A percentile compares a stretch with the other conserved stretches of the same genome.
These are phyloP conservation scores for Glycyrrhiza uralensis DNA, from an alignment of 306 rosid species.

Conservation along the genomic window DNA sequence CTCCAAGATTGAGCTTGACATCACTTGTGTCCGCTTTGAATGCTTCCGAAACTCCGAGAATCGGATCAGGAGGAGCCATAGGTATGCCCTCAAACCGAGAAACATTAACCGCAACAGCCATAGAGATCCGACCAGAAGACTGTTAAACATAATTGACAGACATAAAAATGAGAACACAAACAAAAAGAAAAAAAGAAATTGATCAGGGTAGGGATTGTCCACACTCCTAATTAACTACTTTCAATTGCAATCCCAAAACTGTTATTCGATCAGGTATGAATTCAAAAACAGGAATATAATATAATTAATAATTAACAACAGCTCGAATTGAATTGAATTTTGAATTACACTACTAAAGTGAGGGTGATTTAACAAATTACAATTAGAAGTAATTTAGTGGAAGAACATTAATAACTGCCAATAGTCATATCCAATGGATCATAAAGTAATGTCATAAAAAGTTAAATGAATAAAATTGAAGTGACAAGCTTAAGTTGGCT, in stretches of 20 bases:
- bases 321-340: not conserved
- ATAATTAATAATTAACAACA: not conserved
- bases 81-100: conserved; percentile 89
- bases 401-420: not conserved
- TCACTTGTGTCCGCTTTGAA: conserved; percentile 67
- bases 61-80: conserved; percentile 98
- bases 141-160: conserved; percentile 27
- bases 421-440: not conserved
- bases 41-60: conserved; percentile 99
- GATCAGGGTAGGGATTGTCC: not conserved
- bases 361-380: not conserved
- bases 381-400: not conserved
- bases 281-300: not conserved
- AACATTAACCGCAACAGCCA: conserved; percentile 64
- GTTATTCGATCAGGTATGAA: not conserved
- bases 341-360: not conserved
- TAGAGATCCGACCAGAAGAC: conserved; percentile 68
- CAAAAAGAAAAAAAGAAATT: not conserved
- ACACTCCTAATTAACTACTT: not conserved
- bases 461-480: not conserved
- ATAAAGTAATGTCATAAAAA: not conserved
- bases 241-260: not conserved
- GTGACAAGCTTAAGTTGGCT: not conserved
- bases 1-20: conserved; percentile 92
- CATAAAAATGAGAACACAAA: not conserved